A percentile compares a stretch with the other conserved stretches of the same genome.
Conservation (phyloP, 129 eudicot species). For the Ambrosia artemisiifolia region DNA sequence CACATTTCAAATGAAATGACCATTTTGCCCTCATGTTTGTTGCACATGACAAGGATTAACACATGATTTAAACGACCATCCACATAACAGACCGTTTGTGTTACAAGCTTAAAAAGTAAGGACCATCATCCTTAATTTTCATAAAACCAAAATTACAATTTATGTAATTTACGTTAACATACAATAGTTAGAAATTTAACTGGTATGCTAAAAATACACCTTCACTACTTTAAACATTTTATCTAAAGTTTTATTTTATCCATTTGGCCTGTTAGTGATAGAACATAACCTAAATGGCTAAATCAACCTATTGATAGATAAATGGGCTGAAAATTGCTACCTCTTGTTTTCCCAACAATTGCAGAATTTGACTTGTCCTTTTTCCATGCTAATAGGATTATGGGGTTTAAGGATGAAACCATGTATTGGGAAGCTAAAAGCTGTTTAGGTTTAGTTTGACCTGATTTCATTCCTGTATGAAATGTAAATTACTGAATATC, state of each 20-base stretch:
- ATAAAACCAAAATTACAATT: neutral
- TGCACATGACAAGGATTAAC: neutral
- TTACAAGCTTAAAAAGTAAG: neutral
- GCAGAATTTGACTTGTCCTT: conserved; percentile 11
- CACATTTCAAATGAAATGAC: too few relatives aligned
- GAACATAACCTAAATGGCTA: neutral
- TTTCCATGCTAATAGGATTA: conserved; percentile 21
- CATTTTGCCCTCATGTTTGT: neutral
- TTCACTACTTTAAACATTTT: neutral
- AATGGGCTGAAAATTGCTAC: conserved; percentile 4
- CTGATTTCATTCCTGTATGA: conserved; percentile 31
- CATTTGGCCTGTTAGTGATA: neutral
- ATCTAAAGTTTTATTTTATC: neutral
- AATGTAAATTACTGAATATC: conserved; percentile 16
- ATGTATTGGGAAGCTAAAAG: conserved; percentile 22
- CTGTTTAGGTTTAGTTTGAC: conserved; percentile 26
- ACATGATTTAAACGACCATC: too few relatives aligned
- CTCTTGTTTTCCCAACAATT: conserved; percentile 3
- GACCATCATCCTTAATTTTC: neutral
- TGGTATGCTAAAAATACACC: neutral
- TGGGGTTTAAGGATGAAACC: conserved; percentile 19
- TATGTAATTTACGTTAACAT: neutral
- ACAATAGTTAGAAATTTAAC: neutral
- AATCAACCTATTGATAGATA: neutral
- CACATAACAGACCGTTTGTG: neutral